Base-by-base conservation (phyloP, 2,329 filamentous ascomycete genomes). In the Trematosphaeria pertusa region DNA sequence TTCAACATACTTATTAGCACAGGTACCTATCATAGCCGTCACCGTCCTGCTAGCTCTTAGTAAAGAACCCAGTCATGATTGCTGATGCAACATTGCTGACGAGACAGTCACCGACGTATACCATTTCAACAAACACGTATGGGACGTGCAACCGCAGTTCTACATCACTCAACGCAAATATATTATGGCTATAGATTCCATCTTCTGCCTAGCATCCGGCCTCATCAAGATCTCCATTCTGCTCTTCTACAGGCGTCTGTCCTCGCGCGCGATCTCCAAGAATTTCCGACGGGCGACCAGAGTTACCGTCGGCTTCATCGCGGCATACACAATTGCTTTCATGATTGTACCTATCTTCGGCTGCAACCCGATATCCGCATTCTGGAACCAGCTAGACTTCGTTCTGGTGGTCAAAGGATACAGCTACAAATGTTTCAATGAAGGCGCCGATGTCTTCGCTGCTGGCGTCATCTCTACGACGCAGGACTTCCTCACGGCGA, bases 221-320 rank as follows among this genome's bases (percentile, higher is more conserved):
- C 39, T 69, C 1, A 58, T 69, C 38, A 71, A 71, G 33, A 56
- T 71, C 10, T 69, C 65, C 7, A 69, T 71, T 12, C 55, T 71
- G 3, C 52, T 65, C 2, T 69, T 68, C 44, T 69, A 65, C 26
- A 60, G 64, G 4, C 59, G 65, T 1, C 52, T 69, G 1, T 62
- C 60, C 7, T 45, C 62, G 10, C 60, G 64, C 7, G 58, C 55
- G 2, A 52, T 67, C 2, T 67, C 65, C 4, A 56, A 38, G 1
- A 24, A 35, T 3, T 69, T 68, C 28, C 54, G 54, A 31, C 63
- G 57, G 54, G 50, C 50, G 1, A 65, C 59, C 3, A 56, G 59
- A 53, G 40, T 62, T n/a, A 59, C 47, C 8, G 68, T 69, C 19
- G 56, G 33, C 12, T 67, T 62, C 45, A 66, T 69, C 30, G 37